phyloP scores from a whole-genome alignment of 2,329 filamentous ascomycete species.

The Lasiodiplodia citricola region DNA sequence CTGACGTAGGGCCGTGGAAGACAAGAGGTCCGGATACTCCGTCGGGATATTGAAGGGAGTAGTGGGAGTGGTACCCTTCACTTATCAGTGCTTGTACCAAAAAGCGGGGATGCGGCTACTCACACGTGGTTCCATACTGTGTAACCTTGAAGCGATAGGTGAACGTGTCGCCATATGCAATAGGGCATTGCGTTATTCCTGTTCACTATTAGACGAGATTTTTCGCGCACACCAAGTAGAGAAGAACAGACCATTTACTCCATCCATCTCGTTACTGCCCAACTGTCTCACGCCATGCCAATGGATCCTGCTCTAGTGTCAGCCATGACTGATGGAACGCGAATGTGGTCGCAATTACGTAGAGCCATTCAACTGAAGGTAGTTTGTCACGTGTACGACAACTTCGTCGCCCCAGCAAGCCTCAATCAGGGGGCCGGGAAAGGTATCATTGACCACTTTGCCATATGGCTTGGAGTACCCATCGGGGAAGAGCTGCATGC shows the following conservation, averaged over 20 bases:
- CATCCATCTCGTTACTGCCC: slow-evolving; percentile 42
- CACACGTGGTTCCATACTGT: slow-evolving; percentile 43
- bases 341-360: neutral
- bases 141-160: slow-evolving; percentile 38
- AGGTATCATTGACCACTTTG: slow-evolving; percentile 34
- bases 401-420: slow-evolving; percentile 35
- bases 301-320: slow-evolving; percentile 32
- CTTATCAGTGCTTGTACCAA: neutral
- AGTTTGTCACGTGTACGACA: slow-evolving; percentile 18
- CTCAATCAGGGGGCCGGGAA: slow-evolving; percentile 32
- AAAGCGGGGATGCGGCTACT: neutral
- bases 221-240: neutral
- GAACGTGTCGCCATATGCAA: slow-evolving; percentile 38
- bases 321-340: neutral
- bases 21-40: slow-evolving; percentile 48
- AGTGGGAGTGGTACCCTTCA: slow-evolving; percentile 48
- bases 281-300: slow-evolving; percentile 42
- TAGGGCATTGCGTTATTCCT: slow-evolving; percentile 42
- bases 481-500: slow-evolving; percentile 30
- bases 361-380: slow-evolving; percentile 13
- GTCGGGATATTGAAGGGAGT: slow-evolving; percentile 50
- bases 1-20: slow-evolving; percentile 49
- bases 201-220: slow-evolving; percentile 22
- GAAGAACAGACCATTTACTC: slow-evolving; percentile 32
- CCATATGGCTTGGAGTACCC: slow-evolving; percentile 33